Conservation (phyloP, 2,329 filamentous ascomycete genomes). For the Clonostachys solani region DNA sequence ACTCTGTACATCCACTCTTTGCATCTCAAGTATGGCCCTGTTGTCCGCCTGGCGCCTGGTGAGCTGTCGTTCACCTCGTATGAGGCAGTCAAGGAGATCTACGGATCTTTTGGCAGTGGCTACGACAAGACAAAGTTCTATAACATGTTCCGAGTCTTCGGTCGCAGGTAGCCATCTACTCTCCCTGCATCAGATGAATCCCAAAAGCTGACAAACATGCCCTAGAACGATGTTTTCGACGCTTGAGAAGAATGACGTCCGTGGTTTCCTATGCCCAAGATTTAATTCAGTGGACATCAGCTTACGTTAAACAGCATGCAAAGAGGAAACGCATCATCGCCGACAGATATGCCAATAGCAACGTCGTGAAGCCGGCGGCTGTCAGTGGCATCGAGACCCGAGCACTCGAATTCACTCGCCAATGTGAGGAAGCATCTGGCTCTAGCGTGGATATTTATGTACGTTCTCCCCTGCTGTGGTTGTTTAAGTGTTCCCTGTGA, state of each 20-base stretch:
- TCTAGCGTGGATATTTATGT: too few relatives aligned
- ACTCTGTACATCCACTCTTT: conserved; percentile 34
- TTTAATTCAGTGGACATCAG: conserved; percentile 1
- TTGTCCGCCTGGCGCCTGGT: conserved; percentile 40
- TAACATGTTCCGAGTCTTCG: conserved; percentile 50
- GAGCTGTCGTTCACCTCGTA: conserved; percentile 36
- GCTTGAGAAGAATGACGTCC: neutral
- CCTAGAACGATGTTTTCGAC: conserved; percentile 38
- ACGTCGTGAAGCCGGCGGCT: conserved; percentile 20
- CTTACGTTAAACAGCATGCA: conserved; percentile 11
- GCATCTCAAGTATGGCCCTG: conserved; percentile 38
- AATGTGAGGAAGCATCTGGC: too few relatives aligned
- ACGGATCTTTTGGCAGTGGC: conserved; percentile 42
- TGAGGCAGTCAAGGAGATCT: conserved; percentile 44
- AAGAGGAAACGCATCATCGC: conserved; percentile 29
- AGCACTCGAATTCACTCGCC: too few relatives aligned
- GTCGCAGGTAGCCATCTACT: conserved; percentile 46
- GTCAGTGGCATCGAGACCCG: too few relatives aligned
- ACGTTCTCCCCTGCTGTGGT: too few relatives aligned
- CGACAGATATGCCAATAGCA: conserved; percentile 22
- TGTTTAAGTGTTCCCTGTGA: too few relatives aligned
- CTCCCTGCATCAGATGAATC: conserved; percentile 40
- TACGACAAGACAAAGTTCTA: conserved; percentile 48
- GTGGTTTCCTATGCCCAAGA: too few relatives aligned
- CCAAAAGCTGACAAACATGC: conserved; percentile 49